Base-by-base conservation (phyloP, 2,329 filamentous ascomycete genomes). In the Acrocalymma vagum region DNA sequence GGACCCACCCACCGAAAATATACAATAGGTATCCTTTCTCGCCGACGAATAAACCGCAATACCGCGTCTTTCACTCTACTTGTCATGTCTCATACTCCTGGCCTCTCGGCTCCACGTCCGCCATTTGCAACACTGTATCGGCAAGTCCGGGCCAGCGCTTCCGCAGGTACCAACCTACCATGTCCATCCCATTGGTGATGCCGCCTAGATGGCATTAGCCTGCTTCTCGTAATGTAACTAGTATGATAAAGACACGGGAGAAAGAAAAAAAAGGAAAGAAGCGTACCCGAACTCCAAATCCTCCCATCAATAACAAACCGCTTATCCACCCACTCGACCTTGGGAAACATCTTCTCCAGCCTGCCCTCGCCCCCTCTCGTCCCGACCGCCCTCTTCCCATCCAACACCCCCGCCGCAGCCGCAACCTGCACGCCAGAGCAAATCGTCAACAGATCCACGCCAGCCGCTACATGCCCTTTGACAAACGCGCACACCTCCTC, bases 71-170 rank as follows among this genome's bases (percentile, higher is more conserved):
- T n/a, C n/a, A n/a, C n/a, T n/a, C n/a, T n/a, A n/a, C n/a, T n/a
- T n/a, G n/a, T n/a, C n/a, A n/a, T n/a, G n/a, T n/a, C 14, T 49
- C 44, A 48, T 71, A 72, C 13, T 61, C 44, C 21, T 51, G 24
- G 1, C 35, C 14, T 6, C 66, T 52, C 6, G 56, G 51, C 3
- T 53, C 51, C 1, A 72, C 56, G 35, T 72, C 70, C 6, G 69
- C 68, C 45, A 67, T 55, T 11, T 45, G 45, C 24, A 67, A 59
- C 16, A 72, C 59, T 1, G 57, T 53, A 15, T 72, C 63, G 5
- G 66, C 60, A 5, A 72, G 38, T 49, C 62, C 18, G 44, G 56
- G 14, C 55, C 56, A 27, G 36, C 53, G 6, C 5, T 54, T 15
- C 15, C 33, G 24, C 21, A 58, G 34, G 36, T 58, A 58, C 21